These are phyloP conservation scores for Erigeron canadensis DNA, from an alignment of 129 eudicot genomes.

Conservation along the genomic window DNA sequence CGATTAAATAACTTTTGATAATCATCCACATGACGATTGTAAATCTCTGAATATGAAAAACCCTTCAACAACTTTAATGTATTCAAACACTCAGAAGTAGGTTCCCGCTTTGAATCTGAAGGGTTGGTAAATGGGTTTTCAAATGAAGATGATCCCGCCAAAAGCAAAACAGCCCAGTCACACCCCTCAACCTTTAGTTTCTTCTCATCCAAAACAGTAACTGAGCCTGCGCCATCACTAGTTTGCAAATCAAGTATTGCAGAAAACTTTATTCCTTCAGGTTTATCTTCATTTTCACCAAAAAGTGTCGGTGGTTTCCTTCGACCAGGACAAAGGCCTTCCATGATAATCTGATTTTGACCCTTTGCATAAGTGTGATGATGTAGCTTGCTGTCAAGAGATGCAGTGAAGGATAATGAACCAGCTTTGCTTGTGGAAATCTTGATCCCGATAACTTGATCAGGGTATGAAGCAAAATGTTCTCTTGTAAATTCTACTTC, in stretches of 20 bases:
- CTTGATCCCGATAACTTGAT: conserved; percentile 67
- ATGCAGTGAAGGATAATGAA: conserved; percentile 59
- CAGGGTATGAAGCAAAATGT: conserved; percentile 80
- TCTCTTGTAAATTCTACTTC: conserved; percentile 60
- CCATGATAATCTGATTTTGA: conserved; percentile 71
- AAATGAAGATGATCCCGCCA: conserved; percentile 77
- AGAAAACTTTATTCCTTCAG: conserved; percentile 59
- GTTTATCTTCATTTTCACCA: conserved; percentile 23
- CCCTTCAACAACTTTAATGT: conserved; percentile 38
- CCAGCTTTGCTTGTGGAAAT: conserved; percentile 61
- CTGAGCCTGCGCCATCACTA: conserved; percentile 33
- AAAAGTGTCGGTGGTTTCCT: conserved; percentile 38
- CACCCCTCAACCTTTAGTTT: conserved; percentile 60
- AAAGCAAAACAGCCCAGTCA: conserved; percentile 60
- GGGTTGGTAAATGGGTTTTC: conserved; percentile 73
- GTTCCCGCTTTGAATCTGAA: conserved; percentile 64
- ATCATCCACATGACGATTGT: conserved; percentile 71
- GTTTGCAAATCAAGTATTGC: conserved; percentile 64
- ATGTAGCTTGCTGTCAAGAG: conserved; percentile 64
- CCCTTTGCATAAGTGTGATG: conserved; percentile 50
- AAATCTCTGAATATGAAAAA: conserved; percentile 61
- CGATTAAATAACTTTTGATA: conserved; percentile 80
- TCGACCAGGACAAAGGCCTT: conserved; percentile 68
- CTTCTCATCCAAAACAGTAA: conserved; percentile 52
- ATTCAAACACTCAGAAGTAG: conserved; percentile 45